These are phyloP conservation scores for Sphenostylis stenocarpa DNA, from an alignment of 306 rosid genomes.

Conservation along the genomic window DNA sequence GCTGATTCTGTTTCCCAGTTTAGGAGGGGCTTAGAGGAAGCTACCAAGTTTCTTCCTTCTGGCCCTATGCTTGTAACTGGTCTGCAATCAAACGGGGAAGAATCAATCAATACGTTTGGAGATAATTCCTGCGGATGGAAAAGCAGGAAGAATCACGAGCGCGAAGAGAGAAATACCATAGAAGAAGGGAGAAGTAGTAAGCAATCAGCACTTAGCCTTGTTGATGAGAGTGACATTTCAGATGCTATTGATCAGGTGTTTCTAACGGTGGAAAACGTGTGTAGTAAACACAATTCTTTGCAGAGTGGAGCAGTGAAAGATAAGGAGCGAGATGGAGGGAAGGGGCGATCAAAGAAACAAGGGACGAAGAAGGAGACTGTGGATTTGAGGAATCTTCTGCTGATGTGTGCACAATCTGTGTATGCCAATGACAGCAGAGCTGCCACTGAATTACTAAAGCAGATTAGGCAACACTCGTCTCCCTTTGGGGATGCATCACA, in stretches of 20 bases:
- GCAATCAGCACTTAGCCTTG: slow-evolving; percentile 39
- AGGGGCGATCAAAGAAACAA: slow-evolving; percentile 39
- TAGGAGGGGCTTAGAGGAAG: slow-evolving; percentile 75
- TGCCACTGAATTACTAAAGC: slow-evolving; percentile 56
- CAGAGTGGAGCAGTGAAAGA: slow-evolving; percentile 10
- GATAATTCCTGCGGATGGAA: slow-evolving; percentile 33
- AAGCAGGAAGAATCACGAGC: slow-evolving; percentile 46
- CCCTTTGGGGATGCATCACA: slow-evolving; percentile 63
- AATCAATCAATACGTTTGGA: not conserved
- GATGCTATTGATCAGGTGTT: slow-evolving; percentile 50
- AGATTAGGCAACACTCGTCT: slow-evolving; percentile 67
- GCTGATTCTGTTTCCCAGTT: slow-evolving; percentile 63
- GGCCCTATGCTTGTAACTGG: slow-evolving; percentile 37
- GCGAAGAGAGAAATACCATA: slow-evolving; percentile 25
- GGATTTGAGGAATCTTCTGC: slow-evolving; percentile 63
- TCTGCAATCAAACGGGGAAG: slow-evolving; percentile 20
- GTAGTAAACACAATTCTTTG: not conserved
- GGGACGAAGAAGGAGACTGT: slow-evolving; percentile 50
- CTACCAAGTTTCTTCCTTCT: slow-evolving; percentile 75
- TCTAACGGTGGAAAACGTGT: slow-evolving; percentile 27
- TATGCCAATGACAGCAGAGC: slow-evolving; percentile 51
- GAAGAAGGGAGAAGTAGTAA: slow-evolving; percentile 49
- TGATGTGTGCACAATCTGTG: slow-evolving; percentile 66
- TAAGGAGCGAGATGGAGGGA: slow-evolving; percentile 28
- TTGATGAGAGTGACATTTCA: slow-evolving; percentile 46